A percentile compares a stretch with the other conserved stretches of the same genome.
These are phyloP conservation scores for Erythrophleum ivorense DNA, from an alignment of 331 rosid species.

Conservation along the genomic window DNA sequence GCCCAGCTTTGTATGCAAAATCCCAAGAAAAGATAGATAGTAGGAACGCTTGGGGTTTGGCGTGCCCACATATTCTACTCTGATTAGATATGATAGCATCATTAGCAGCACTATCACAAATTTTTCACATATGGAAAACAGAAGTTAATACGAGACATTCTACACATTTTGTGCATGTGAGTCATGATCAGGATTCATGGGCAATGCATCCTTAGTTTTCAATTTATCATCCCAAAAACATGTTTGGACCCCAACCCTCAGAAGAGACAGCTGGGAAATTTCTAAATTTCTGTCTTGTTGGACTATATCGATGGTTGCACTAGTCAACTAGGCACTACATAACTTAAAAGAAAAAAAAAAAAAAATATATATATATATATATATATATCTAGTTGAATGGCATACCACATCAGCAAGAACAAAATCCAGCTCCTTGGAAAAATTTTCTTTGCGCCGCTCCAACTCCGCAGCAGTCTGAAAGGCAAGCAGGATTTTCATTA, in stretches of 20 bases:
- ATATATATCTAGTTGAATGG: conserved; percentile 17
- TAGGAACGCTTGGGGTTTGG: background rate
- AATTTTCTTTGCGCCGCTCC: conserved; percentile 81
- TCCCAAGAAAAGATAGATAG: background rate
- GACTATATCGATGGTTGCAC: background rate
- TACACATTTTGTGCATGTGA: background rate
- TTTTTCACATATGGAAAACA: background rate
- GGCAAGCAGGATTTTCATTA: conserved; percentile 30
- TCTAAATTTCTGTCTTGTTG: background rate
- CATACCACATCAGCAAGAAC: conserved; percentile 98
- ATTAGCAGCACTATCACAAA: background rate
- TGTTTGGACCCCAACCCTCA: background rate
- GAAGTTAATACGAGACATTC: background rate
- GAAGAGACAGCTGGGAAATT: background rate
- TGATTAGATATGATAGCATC: background rate
- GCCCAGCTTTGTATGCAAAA: background rate
- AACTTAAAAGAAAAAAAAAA: background rate
- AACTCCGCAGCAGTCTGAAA: conserved; percentile 90
- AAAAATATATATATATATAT: background rate
- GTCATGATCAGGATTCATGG: background rate
- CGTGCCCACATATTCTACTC: background rate
- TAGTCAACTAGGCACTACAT: background rate
- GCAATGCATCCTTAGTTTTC: background rate
- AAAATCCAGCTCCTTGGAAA: conserved; percentile 80
- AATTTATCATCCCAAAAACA: background rate